Evolutionary conservation across 1,284 basidiomycete genomes (phyloP), one percentile per base, ranked within the genome.

Genomic region (Rhizoctonia solani): DNA sequence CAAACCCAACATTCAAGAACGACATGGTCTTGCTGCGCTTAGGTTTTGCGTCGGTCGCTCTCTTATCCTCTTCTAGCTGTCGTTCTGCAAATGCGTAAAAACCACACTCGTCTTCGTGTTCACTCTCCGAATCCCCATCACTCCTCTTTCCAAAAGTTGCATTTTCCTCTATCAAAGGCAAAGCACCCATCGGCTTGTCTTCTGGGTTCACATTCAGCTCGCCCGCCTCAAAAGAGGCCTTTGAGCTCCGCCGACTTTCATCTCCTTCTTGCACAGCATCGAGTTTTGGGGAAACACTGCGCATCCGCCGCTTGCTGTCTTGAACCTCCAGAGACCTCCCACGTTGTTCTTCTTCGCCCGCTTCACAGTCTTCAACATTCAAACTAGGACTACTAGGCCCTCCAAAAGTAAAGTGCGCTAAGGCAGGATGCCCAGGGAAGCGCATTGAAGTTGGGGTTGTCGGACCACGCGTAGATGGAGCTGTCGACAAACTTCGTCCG

Each of bases 21-120:
- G 61, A 65, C 37, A 65, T 65, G 61, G 61, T 65, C 37, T 65
- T 65, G 61, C 61, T 65, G 6, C 61, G 49, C 39, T 65, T 65
- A 3, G 61, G 61, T 9, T 34, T 34, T 3, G 25, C 13, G 39
- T 65, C 61, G 21, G 34, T 34, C 25, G 16, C 49, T n/a, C 46
- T 53, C 13, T 39, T 14, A 5, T 65, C 37, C 50, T 37, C 39
- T 29, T 30, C 61, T 16, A 65, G 21, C 50, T 53, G 47, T n/a
- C 44, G 21, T 34, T 65, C 61, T 14, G 61, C 61, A 54, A 65
- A 65, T 32, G 61, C 61, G 14, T 52, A 65, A 41, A 65, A 65
- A 11, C 61, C 61, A 41, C 27, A 34, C 37, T 53, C 61, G 23
- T 65, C 61, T 25, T 65, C 61, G 21, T 42, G 49, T n/a, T 65